Evolutionary conservation across 2,329 filamentous ascomycete genomes (phyloP).

Genomic region (Alternaria dauci): DNA sequence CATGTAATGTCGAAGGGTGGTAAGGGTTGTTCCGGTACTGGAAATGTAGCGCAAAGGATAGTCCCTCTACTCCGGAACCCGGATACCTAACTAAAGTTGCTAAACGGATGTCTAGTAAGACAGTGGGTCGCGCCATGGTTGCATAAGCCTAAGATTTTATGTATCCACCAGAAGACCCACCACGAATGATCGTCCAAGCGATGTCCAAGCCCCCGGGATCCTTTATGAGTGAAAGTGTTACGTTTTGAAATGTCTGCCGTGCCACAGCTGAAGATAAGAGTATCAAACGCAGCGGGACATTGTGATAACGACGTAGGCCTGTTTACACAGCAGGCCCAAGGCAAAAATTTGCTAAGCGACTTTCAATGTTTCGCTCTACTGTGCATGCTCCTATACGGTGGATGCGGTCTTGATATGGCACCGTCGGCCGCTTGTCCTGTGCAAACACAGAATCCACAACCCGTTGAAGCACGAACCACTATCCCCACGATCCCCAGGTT

Average conservation of each 20-base stretch:
- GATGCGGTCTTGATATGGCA: background rate
- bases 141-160: constrained; percentile 2
- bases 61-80: background rate
- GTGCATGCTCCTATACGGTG: background rate
- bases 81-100: background rate
- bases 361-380: background rate
- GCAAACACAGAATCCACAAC: background rate
- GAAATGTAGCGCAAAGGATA: background rate
- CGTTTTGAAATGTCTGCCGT: constrained; percentile 6
- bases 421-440: background rate
- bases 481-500: constrained; percentile 8
- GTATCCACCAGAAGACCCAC: constrained; percentile 12
- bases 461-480: background rate
- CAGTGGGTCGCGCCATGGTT: constrained; percentile 12
- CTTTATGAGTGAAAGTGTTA: constrained; percentile 9
- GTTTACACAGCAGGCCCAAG: background rate
- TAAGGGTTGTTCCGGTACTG: background rate
- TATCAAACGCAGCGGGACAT: background rate
- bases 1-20: background rate
- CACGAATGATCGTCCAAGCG: constrained; percentile 2
- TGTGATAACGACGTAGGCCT: constrained; percentile 6
- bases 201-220: background rate
- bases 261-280: constrained; percentile 11
- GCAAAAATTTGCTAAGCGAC: background rate
- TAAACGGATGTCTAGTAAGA: constrained; percentile 5